Evolutionary conservation across 1,139 yeast genomes (phyloP).

Genomic region (Hemisphaericaspora subhashii): DNA sequence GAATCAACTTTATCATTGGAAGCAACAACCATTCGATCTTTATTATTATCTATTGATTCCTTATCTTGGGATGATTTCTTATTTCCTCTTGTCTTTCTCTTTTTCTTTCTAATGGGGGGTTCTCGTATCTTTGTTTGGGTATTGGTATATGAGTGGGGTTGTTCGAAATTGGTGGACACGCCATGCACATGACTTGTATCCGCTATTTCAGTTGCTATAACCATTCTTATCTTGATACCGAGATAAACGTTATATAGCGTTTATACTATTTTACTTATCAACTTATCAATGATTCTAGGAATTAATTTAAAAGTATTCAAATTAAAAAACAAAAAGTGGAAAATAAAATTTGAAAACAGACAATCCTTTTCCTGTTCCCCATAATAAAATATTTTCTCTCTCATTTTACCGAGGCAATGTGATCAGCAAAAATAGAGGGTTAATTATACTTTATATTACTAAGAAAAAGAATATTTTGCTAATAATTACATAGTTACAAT

Average conservation of each 20-base stretch:
- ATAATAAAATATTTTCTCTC: too few species aligned
- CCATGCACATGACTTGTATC: neutral
- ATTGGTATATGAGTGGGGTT: conserved; percentile 1
- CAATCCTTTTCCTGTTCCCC: too few species aligned
- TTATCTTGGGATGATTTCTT: neutral
- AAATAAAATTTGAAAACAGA: too few species aligned
- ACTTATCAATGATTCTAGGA: too few species aligned
- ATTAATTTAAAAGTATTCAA: too few species aligned
- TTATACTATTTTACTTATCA: too few species aligned
- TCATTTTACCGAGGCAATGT: too few species aligned
- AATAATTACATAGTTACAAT: too few species aligned
- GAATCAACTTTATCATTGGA: neutral
- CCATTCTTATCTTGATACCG: neutral
- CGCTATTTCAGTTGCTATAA: neutral
- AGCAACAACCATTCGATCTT: neutral
- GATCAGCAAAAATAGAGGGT: too few species aligned
- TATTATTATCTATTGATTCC: neutral
- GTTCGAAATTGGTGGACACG: neutral
- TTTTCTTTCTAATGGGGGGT: neutral
- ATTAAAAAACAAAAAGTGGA: too few species aligned
- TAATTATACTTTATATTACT: too few species aligned
- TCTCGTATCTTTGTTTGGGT: conserved; percentile 2
- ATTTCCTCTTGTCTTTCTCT: conserved; percentile 4
- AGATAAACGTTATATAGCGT: neutral
- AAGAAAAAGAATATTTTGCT: too few species aligned